Base-by-base conservation (phyloP, 306 rosid species). In the Neltuma alba region DNA sequence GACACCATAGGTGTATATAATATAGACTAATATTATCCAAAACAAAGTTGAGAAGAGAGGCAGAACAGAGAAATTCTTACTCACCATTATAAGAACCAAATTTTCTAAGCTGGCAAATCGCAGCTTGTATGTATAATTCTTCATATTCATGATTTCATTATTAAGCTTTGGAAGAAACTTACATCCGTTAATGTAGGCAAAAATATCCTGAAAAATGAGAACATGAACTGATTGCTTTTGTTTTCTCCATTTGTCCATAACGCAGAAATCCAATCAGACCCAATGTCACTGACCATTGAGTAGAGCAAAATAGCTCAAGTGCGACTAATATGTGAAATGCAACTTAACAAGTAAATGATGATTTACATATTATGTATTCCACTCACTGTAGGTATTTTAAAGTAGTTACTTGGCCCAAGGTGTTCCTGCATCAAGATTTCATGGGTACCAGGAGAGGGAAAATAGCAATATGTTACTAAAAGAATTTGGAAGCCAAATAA, bases 351-450 rank as follows among this genome's bases (percentile, higher is more conserved):
- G 62, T 62, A 38, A 66, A 74, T 38, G 40, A 57, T 21, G 78
- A 65, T 60, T 66, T 64, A 25, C 31, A 11, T 25, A 57, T 57
- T 55, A 23, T 55, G 62, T 55, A 73, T n/a, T 25, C 42, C 25
- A 37, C 96, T 89, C 87, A 94, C 98, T 6, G 85, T 90, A 34
- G 98, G 97, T 72, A 94, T 82, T 87, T 94, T 94, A 62, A 92
- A 33, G 86, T 90, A 92, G 62, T 92, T 93, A 76, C 89, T 94
- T 23, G 97, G 98, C 84, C 96, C 94, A 69, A 94, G 83, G 76
- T 83, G 88, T 69, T 89, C 84, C 98, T 94, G 90, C 87, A 89
- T 57, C 25, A 55, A 20, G 64, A 80, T 74, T 28, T 7, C 75
- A 79, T 70, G 31, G 54, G 34, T 18, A 74, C 6, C 74, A 61